Percentiles rank a stretch among this genome's conserved stretches.
phyloP scores from a whole-genome alignment of 177 flowering plant species.

The Vitis hybrid region DNA sequence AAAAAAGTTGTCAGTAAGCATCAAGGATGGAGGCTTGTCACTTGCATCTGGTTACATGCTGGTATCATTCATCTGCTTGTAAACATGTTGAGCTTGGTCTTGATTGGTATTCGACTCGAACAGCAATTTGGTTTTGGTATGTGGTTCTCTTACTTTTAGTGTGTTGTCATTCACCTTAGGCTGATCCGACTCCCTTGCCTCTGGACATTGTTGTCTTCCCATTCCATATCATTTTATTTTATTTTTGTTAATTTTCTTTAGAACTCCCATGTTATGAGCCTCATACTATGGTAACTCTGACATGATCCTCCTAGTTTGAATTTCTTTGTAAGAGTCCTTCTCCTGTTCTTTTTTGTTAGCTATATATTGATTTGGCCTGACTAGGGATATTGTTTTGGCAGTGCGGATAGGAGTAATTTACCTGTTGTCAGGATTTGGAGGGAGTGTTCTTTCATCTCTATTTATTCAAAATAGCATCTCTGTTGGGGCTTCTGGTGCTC shows the following conservation, averaged over 20 bases:
- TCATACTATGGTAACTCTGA: no score
- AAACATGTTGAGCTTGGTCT: slow-evolving; percentile 72
- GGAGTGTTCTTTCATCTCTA: slow-evolving; percentile 70
- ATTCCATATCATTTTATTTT: neutral
- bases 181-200: no score
- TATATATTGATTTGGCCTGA: no score
- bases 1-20: slow-evolving; percentile 42
- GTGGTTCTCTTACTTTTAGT: slow-evolving; percentile 5
- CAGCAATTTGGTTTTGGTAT: slow-evolving; percentile 88
- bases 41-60: slow-evolving; percentile 81
- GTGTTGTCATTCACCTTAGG: no score
- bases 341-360: no score
- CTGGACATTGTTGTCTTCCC: neutral
- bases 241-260: neutral
- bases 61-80: slow-evolving; percentile 73
- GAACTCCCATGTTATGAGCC: no score
- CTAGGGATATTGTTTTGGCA: slow-evolving; percentile 22
- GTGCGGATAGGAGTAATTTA: slow-evolving; percentile 71
- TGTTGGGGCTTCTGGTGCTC: slow-evolving; percentile 89
- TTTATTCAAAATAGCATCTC: slow-evolving; percentile 62
- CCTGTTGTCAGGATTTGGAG: slow-evolving; percentile 76
- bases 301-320: no score
- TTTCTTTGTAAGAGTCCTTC: no score
- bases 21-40: slow-evolving; percentile 80
- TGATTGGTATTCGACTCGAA: slow-evolving; percentile 78